Evolutionary conservation across 768 basidiomycete genomes (phyloP), one percentile per base, ranked within the genome.

Genomic region (Termitomyces eurrhizus): DNA sequence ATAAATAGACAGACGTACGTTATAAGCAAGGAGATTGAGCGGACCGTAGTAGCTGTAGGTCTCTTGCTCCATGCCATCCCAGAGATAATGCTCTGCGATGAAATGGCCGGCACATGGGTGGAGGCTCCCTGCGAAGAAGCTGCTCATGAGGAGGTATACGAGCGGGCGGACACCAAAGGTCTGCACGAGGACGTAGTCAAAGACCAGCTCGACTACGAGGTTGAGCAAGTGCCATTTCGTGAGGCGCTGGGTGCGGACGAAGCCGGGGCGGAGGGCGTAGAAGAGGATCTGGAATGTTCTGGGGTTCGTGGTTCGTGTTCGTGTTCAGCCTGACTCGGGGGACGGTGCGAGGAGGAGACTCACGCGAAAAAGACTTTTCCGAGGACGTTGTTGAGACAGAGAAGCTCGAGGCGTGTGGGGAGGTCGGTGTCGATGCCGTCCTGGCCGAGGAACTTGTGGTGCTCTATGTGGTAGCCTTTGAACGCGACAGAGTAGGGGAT

Each of bases 301-400:
- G 69, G n/a, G 48, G 21, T 21, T 21, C 21, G 21, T 21, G 21
- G 14, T 45, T 32, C 45, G 29, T 2, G 50, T 7, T 61, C 21
- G 21, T 21, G 21, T 21, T 29, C 13, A 46, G 33, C 37, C 33
- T 9, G 12, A 12, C 24, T 9, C 46, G 9, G 9, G 9, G 9
- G 9, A 37, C 9, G 36, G 9, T 37, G 52, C 14, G 9, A 42
- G 41, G 49, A 41, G 24, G 13, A 18, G 50, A 81, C 90, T 62
- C 67, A 96, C 94, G 93, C 92, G 72, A 98, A 99, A 74, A 99
- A 98, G 1, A 95, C 93, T 73, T 99, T 99, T 37, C 97, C 97
- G 14, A 97, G 84, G 9, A 98, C 96, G 69, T 97, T 98, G 75
- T 95, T 94, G 62, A 99, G 79, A 52, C 88, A 82, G 52, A 95